Evolutionary conservation across 768 basidiomycete species (phyloP).

Genomic region (Boletus reticulatus): DNA sequence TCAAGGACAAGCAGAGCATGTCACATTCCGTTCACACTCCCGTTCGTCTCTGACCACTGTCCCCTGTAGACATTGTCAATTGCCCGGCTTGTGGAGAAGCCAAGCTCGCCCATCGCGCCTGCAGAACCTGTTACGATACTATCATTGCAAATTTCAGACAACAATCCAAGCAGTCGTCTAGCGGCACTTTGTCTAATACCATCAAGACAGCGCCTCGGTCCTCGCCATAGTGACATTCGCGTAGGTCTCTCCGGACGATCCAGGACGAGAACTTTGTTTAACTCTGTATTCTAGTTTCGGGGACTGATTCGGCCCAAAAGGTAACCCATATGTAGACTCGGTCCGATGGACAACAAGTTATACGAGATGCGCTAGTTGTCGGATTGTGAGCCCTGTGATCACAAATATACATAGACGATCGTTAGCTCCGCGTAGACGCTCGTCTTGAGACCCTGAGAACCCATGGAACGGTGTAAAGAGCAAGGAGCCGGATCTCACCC

Average conservation of each 20-base stretch:
- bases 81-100: conserved; percentile 89
- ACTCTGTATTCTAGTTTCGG: neutral
- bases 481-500: conserved; percentile 3
- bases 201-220: neutral
- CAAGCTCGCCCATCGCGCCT: conserved; percentile 88
- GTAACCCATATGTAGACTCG: neutral
- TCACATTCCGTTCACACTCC: neutral
- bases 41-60: conserved; percentile 3
- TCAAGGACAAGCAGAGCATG: conserved; percentile 90
- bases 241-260: neutral
- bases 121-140: conserved; percentile 66
- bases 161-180: conserved; percentile 10
- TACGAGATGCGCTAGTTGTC: neutral
- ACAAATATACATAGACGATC: too few species aligned
- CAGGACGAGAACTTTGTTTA: neutral
- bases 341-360: neutral
- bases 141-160: conserved; percentile 27
- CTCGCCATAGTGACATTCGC: neutral
- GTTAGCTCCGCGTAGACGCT: neutral
- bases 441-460: conserved; percentile 2
- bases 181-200: neutral
- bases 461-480: too few species aligned
- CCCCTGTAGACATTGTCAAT: conserved; percentile 71
- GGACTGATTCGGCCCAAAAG: neutral
- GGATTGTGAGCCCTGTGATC: neutral